Evolutionary conservation across 2,329 filamentous ascomycete genomes (phyloP).

Genomic region (Paracamarosporium sp.): DNA sequence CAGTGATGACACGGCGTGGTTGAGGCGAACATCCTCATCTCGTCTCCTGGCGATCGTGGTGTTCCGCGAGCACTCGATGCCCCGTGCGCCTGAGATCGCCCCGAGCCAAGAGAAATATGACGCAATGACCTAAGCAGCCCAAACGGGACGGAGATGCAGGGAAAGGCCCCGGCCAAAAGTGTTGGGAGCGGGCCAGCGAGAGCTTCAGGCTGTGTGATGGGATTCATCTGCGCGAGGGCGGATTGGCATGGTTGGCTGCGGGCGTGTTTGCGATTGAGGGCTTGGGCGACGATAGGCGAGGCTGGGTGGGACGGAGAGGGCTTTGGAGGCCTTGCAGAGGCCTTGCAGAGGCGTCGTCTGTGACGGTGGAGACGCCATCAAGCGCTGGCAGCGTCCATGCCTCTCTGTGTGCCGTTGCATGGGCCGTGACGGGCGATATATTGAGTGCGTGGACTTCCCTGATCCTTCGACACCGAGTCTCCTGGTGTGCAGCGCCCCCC

Average conservation of each 20-base stretch:
- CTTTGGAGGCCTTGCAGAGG: not conserved
- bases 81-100: not conserved
- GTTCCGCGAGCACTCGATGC: not conserved
- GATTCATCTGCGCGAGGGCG: not conserved
- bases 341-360: too few relatives aligned
- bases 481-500: not conserved
- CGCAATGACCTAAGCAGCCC: not conserved
- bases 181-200: not conserved
- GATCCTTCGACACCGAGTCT: not conserved
- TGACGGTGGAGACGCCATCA: too few relatives aligned
- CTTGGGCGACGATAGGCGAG: constrained; percentile 7
- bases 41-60: constrained; percentile 16
- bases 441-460: not conserved
- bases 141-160: not conserved
- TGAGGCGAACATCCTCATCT: constrained; percentile 16
- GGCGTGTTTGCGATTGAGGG: constrained; percentile 14
- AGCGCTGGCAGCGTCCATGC: too few relatives aligned
- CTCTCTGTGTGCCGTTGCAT: too few relatives aligned
- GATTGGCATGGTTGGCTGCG: constrained; percentile 13
- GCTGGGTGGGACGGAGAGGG: not conserved
- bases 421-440: too few relatives aligned
- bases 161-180: not conserved
- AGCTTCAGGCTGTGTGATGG: constrained; percentile 5
- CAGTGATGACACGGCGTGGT: constrained; percentile 8
- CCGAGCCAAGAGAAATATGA: not conserved